Evolutionary conservation across 331 rosid species (phyloP), one percentile per base, ranked within the genome.

Genomic region (Pyrus hybrid): DNA sequence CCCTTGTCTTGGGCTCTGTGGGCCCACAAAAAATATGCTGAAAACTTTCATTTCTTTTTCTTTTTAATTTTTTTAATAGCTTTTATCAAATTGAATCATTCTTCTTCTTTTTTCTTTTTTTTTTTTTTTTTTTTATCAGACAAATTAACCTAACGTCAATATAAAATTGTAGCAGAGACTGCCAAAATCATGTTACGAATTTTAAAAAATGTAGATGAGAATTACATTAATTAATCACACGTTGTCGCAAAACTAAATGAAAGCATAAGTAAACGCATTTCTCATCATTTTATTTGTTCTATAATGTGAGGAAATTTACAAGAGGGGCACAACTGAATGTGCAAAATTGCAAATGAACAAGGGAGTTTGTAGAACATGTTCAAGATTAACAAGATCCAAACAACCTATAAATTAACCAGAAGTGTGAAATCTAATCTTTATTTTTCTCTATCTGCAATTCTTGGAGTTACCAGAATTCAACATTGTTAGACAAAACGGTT

Each of bases 301-400:
- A 13, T 74, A 23, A n/a, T 45, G 12, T 29, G 71, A 25, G 2
- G 21, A 71, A 74, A 45, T 63, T 63, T 45, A 63, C 77, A 45
- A n/a, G 2, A 64, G 11, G 25, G 25, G 7, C 45, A 20, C 43
- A 64, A 64, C 1, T 2, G 23, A 64, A 28, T 2, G 45, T 32
- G 23, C 69, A 64, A 64, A 64, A 63, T 63, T 63, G 67, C 67
- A 63, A 28, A 63, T 63, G 8, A 16, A 58, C 63, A 63, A 63
- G n/a, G 4, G 20, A 5, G 64, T 60, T 13, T 60, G 20, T 60
- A 23, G 32, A 60, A 26, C 26, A 60, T 60, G 64, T 60, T 60
- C 71, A 54, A 64, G 58, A 21, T 68, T 45, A 61, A 13, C 77
- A 18, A 64, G 45, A 32, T 57, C 45, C 12, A 28, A 49, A 14